Evolutionary conservation across 129 eudicot genomes (phyloP).

Genomic region (Pulicaria dysenterica): DNA sequence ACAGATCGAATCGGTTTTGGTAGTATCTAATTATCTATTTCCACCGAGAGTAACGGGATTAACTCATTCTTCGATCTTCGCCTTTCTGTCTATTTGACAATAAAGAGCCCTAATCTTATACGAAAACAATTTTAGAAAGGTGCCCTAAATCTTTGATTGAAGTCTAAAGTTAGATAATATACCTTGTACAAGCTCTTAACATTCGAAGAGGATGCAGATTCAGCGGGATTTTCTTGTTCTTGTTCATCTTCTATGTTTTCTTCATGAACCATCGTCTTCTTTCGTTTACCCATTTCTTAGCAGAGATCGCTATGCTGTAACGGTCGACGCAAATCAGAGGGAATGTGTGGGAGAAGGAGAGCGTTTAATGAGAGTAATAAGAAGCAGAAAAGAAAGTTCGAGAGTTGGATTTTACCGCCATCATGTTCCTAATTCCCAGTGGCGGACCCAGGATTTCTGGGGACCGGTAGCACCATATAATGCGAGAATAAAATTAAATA

Average conservation of each 20-base stretch:
- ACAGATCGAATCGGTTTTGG: not conserved
- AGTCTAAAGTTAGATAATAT: not conserved
- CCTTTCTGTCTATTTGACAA: not conserved
- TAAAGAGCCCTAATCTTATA: constrained; percentile 12
- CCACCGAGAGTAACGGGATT: no score
- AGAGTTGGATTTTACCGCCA: constrained; percentile 31
- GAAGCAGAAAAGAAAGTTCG: not conserved
- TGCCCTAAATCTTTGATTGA: constrained; percentile 11
- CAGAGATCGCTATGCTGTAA: not conserved
- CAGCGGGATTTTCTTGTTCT: constrained; percentile 39
- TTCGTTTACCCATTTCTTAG: constrained; percentile 60
- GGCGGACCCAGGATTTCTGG: no score
- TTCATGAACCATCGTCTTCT: constrained; percentile 57
- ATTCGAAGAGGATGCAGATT: constrained; percentile 47
- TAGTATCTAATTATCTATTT: no score
- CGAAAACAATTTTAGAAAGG: not conserved
- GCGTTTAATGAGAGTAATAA: constrained; percentile 1
- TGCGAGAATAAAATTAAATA: no score
- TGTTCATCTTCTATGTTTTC: constrained; percentile 48
- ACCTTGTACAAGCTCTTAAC: constrained; percentile 85
- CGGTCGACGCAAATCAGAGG: constrained; percentile 13
- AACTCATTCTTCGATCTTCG: not conserved
- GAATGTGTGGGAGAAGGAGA: not conserved
- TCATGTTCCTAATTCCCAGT: constrained; percentile 24
- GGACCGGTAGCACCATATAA: no score